phyloP scores from a whole-genome alignment of 345 rosid species.

The Sisymbrium altissimum region DNA sequence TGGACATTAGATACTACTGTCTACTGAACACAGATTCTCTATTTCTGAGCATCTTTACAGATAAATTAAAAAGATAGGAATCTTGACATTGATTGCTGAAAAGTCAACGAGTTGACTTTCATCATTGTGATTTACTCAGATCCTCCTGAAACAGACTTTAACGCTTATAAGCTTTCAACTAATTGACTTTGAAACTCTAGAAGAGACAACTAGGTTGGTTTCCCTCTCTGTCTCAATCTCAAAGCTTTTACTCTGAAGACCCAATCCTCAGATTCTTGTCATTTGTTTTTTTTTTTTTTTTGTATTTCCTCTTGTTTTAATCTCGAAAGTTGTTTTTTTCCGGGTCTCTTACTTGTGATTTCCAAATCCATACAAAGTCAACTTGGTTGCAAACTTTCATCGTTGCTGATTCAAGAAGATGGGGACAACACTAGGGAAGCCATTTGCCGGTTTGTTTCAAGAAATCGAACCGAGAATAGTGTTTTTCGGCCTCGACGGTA shows the following conservation, averaged over 20 bases:
- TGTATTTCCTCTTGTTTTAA: no score
- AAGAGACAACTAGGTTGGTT: background rate
- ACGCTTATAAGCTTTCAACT: background rate
- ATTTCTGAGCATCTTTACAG: background rate
- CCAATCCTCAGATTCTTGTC: background rate
- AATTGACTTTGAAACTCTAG: conserved; percentile 5
- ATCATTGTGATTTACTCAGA: background rate
- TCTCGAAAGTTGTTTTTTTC: no score
- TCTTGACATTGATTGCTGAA: background rate
- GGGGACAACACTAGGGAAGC: conserved; percentile 21
- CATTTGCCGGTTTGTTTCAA: conserved; percentile 11
- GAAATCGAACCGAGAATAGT: conserved; percentile 10
- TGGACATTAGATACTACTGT: background rate
- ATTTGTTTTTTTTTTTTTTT: no score
- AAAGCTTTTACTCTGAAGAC: background rate
- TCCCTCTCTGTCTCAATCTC: background rate
- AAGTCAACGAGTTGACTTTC: conserved; percentile 14
- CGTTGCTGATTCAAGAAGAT: background rate
- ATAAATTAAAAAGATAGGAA: background rate
- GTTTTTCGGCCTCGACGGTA: conserved; percentile 13
- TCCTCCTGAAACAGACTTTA: background rate
- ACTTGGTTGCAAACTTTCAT: background rate
- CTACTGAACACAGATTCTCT: background rate
- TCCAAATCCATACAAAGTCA: background rate
- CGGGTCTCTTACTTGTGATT: no score